Base-by-base conservation (phyloP, 495 filamentous ascomycete genomes). In the Cercophora samala region DNA sequence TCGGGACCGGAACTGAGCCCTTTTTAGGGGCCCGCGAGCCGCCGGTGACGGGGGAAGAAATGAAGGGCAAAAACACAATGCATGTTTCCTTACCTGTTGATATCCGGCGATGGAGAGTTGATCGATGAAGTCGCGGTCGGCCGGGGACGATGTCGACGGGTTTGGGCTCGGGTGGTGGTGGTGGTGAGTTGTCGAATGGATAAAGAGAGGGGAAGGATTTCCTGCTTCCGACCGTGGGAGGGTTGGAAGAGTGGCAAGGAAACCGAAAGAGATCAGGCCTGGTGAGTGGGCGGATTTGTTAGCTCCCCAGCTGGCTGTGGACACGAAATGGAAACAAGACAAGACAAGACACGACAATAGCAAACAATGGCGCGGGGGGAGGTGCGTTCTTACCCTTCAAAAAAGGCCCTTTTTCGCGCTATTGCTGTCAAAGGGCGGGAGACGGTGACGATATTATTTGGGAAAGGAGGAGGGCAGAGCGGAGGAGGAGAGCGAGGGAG, bases 301-400 rank as follows among this genome's bases (percentile, higher is more conserved):
- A 62, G 46, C 19, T 42, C 51, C 24, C 62, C n/a, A n/a, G n/a
- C n/a, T n/a, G 29, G 13, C 8, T 37, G 13, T 19, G 64, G 53
- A 58, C 26, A 29, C 26, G 26, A 29, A 8, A 29, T n/a, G n/a
- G n/a, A n/a, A n/a, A n/a, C n/a, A n/a, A n/a, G n/a, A n/a, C 46
- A 22, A 65, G 24, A 66, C 11, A n/a, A 23, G 58, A 25, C 17
- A 37, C 22, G 21, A 32, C 19, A 22, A 64, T 62, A 52, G 61
- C 15, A 17, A 52, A 59, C 37, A 65, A 19, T 4, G 62, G 21
- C 18, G 29, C n/a, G 51, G 51, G 29, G 24, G 46, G 19, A 24
- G 24, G 53, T 19, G 62, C 53, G 53, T 60, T 55, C 69, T 70
- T 74, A 71, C 70, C 73, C 69, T 70, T 59, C n/a, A n/a, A 46